phyloP scores from a whole-genome alignment of 805 yeast genomes.

The Candida quercuum region DNA sequence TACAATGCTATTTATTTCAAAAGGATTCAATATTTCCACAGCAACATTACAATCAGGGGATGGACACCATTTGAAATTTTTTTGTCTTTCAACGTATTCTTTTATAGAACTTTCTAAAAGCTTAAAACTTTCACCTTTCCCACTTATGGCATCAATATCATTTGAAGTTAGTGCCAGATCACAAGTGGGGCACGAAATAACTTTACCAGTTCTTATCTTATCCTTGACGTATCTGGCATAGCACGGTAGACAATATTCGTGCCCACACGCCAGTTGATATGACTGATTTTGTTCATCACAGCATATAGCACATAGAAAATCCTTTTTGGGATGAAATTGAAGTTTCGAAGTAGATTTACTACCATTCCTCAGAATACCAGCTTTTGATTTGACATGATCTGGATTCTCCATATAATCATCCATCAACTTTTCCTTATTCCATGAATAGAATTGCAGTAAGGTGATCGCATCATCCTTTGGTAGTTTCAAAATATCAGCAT shows the following conservation, averaged over 20 bases:
- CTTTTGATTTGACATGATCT: conserved; percentile 26
- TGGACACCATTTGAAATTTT: conserved; percentile 72
- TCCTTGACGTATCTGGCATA: conserved; percentile 54
- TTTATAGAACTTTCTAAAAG: conserved; percentile 35
- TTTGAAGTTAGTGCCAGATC: conserved; percentile 31
- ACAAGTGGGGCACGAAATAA: conserved; percentile 65
- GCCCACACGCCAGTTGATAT: conserved; percentile 62
- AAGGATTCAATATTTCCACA: conserved; percentile 30
- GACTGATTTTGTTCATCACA: conserved; percentile 46
- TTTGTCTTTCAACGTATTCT: conserved; percentile 46
- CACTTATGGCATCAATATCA: conserved; percentile 39
- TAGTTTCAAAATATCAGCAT: conserved; percentile 33
- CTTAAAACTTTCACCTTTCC: conserved; percentile 25
- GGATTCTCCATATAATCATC: conserved; percentile 49
- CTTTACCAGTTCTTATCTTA: conserved; percentile 33
- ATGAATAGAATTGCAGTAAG: conserved; percentile 42
- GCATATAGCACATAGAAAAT: conserved; percentile 62
- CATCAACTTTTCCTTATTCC: conserved; percentile 55
- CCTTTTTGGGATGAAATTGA: too few relatives aligned
- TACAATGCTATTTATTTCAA: conserved; percentile 8
- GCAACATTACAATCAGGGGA: conserved; percentile 70
- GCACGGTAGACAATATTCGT: conserved; percentile 66
- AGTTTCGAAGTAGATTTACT: too few relatives aligned
- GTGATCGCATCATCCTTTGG: conserved; percentile 35
- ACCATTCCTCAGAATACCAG: conserved; percentile 30